A percentile compares a stretch with the other conserved stretches of the same genome.
These are phyloP conservation scores for Sisymbrium irio DNA, from an alignment of 345 rosid genomes.

Conservation along the genomic window DNA sequence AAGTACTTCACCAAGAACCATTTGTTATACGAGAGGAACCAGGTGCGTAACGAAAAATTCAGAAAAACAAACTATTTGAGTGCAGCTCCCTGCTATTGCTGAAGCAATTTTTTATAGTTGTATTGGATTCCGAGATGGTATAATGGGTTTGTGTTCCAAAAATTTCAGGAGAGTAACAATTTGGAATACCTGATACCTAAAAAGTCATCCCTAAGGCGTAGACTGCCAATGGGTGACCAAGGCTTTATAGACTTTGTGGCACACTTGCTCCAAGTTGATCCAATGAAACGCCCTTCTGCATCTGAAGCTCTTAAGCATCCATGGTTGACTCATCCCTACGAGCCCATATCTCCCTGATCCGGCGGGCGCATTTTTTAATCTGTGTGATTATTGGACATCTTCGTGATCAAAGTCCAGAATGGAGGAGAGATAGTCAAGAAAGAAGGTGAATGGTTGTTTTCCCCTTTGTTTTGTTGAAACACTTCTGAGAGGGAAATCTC, in stretches of 20 bases:
- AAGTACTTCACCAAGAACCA: conserved; percentile 88
- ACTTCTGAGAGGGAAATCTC: conserved; percentile 18
- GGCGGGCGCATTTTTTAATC: background rate
- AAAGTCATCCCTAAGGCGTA: conserved; percentile 81
- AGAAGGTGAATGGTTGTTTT: conserved; percentile 25
- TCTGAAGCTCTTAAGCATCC: conserved; percentile 89
- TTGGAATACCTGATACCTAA: conserved; percentile 89
- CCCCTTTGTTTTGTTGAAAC: background rate
- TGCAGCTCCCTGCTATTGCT: conserved; percentile 2
- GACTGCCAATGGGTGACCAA: conserved; percentile 97
- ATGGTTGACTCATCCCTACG: conserved; percentile 85
- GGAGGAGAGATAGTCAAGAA: conserved; percentile 11
- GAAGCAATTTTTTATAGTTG: background rate
- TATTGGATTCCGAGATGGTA: background rate
- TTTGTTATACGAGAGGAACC: conserved; percentile 92
- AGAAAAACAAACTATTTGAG: background rate
- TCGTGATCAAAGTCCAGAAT: background rate
- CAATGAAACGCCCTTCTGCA: conserved; percentile 90
- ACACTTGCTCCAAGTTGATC: conserved; percentile 87
- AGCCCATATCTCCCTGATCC: conserved; percentile 82
- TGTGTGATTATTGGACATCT: conserved; percentile 7
- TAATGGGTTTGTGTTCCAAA: background rate
- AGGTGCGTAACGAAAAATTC: conserved; percentile 42
- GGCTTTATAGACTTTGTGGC: conserved; percentile 86
- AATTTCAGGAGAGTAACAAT: conserved; percentile 72